A percentile compares a stretch with the other conserved stretches of the same genome.
These are phyloP conservation scores for Fusarium sp. DNA, from an alignment of 2,329 filamentous ascomycete genomes.

Conservation along the genomic window DNA sequence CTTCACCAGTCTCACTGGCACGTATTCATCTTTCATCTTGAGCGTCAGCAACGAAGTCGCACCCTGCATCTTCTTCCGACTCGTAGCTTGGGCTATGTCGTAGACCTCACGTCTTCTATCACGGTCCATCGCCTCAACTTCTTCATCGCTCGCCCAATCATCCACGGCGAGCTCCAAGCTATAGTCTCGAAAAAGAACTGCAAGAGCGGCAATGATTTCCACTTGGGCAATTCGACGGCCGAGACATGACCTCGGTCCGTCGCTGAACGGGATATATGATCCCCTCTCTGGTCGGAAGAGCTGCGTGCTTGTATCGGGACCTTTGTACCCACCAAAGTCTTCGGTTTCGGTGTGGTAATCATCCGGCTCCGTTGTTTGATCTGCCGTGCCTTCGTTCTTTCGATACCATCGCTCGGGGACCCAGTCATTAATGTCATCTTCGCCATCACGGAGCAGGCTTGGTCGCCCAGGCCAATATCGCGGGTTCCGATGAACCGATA, in stretches of 20 bases:
- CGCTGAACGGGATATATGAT: conserved; percentile 66
- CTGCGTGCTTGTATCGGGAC: conserved; percentile 67
- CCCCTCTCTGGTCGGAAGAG: conserved; percentile 69
- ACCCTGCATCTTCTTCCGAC: conserved; percentile 60
- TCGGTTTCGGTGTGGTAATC: conserved; percentile 50
- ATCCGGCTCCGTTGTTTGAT: conserved; percentile 21
- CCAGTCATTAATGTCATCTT: conserved; percentile 72
- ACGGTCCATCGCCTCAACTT: conserved; percentile 61
- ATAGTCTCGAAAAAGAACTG: conserved; percentile 65
- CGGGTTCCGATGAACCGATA: conserved; percentile 72
- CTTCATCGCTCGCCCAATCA: conserved; percentile 62
- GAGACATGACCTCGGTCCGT: conserved; percentile 65
- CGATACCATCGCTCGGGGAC: conserved; percentile 77
- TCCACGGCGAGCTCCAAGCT: conserved; percentile 76
- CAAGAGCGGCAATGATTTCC: conserved; percentile 64
- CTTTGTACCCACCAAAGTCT: conserved; percentile 66
- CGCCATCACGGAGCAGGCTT: conserved; percentile 53
- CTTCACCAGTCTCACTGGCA: conserved; percentile 74
- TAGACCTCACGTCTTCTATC: conserved; percentile 64
- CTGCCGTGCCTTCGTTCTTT: conserved; percentile 41
- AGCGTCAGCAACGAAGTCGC: conserved; percentile 75
- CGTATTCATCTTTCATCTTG: conserved; percentile 69
- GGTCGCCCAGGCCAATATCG: conserved; percentile 72
- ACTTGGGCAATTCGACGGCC: conserved; percentile 68
- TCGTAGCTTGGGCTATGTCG: conserved; percentile 65